These are phyloP conservation scores for Kodamaea derodonti DNA, from an alignment of 1,139 yeast genomes.

Conservation along the genomic window DNA sequence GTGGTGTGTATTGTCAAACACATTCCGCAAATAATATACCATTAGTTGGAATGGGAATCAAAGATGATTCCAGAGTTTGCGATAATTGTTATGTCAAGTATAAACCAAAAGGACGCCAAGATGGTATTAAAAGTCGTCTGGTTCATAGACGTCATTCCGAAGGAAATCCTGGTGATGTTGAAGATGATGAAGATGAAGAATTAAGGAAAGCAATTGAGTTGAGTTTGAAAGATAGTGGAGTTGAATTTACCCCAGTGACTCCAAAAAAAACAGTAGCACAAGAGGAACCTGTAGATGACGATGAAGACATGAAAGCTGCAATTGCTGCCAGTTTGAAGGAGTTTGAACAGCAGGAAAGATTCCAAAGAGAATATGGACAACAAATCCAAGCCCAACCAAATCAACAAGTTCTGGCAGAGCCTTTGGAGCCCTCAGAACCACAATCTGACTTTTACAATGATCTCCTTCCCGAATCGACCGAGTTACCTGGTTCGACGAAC, in stretches of 20 bases:
- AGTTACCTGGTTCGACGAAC: constrained; percentile 11
- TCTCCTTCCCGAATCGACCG: constrained; percentile 14
- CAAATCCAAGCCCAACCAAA: constrained; percentile 7
- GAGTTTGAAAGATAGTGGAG: constrained; percentile 59
- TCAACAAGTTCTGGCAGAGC: not conserved
- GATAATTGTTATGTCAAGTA: constrained; percentile 76
- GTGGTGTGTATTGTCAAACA: constrained; percentile 85
- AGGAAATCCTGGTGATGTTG: constrained; percentile 13
- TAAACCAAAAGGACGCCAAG: constrained; percentile 14
- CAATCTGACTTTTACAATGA: constrained; percentile 32
- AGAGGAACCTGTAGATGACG: constrained; percentile 49
- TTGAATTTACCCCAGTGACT: constrained; percentile 9
- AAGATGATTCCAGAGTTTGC: constrained; percentile 88
- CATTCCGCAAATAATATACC: constrained; percentile 73
- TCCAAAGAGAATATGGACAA: constrained; percentile 9
- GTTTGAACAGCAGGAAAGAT: constrained; percentile 33
- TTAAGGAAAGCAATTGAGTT: constrained; percentile 73
- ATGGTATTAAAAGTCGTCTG: constrained; percentile 1
- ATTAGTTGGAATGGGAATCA: constrained; percentile 80
- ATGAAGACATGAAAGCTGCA: constrained; percentile 89
- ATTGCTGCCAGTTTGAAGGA: constrained; percentile 90
- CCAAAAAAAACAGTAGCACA: constrained; percentile 3
- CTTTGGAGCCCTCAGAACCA: constrained; percentile 11
- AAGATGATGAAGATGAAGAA: constrained; percentile 68
- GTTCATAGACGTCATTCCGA: constrained; percentile 1